A percentile compares a stretch with the other conserved stretches of the same genome.
These are phyloP conservation scores for Digitaria exilis DNA, from an alignment of 202 grass and related monocot species.

Conservation along the genomic window DNA sequence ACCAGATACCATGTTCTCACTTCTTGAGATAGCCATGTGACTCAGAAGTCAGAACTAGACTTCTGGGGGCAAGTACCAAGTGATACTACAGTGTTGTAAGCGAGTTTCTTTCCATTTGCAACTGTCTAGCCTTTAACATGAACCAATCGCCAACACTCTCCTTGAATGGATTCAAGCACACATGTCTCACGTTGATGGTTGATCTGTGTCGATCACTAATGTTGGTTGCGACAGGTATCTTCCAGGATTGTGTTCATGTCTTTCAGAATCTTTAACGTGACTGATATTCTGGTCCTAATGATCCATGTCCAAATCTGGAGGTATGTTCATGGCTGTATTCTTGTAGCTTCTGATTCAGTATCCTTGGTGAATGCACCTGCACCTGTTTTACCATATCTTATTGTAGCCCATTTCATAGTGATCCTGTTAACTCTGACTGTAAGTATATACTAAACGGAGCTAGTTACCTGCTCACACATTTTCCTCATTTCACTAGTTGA, in stretches of 20 bases:
- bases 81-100: background rate
- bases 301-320: background rate
- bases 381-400: too few species aligned
- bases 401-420: background rate
- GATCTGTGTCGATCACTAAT: background rate
- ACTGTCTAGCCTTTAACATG: background rate
- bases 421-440: background rate
- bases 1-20: background rate
- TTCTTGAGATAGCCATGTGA: constrained; percentile 19
- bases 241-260: background rate
- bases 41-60: background rate
- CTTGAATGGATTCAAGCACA: background rate
- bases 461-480: background rate
- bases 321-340: background rate
- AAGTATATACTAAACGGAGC: background rate
- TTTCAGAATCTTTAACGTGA: background rate
- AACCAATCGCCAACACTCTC: background rate
- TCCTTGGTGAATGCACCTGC: too few species aligned
- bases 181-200: background rate
- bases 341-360: background rate
- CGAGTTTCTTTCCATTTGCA: constrained; percentile 4
- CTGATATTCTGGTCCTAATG: background rate
- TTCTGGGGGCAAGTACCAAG: background rate
- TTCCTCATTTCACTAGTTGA: background rate
- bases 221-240: background rate